Evolutionary conservation across 2,329 filamentous ascomycete genomes (phyloP).

Genomic region (Beauveria medogensis): DNA sequence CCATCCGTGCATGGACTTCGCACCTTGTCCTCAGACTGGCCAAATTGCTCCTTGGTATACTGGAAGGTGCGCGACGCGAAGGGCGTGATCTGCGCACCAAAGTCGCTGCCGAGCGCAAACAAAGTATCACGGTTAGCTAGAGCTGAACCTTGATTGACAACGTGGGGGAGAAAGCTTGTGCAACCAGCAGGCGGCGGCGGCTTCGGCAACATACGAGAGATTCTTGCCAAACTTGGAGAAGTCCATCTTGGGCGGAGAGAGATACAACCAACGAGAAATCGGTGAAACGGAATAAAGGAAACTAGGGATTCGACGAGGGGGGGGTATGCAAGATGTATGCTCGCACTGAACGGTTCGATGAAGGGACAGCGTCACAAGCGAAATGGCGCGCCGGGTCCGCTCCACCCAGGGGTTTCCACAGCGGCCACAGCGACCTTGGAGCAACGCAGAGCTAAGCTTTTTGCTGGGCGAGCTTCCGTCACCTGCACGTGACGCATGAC

Average conservation of each 20-base stretch:
- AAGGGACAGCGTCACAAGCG: constrained; percentile 25
- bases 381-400: constrained; percentile 17
- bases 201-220: constrained; percentile 38
- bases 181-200: background rate
- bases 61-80: constrained; percentile 93
- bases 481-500: constrained; percentile 7
- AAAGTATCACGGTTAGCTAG: background rate
- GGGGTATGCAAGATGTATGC: background rate
- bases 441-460: background rate
- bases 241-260: constrained; percentile 36
- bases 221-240: constrained; percentile 52
- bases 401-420: constrained; percentile 15
- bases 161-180: constrained; percentile 10
- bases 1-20: constrained; percentile 8
- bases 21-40: constrained; percentile 90
- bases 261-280: constrained; percentile 9
- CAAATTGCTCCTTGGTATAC: constrained; percentile 96
- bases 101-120: constrained; percentile 30
- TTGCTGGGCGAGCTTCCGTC: background rate
- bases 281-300: constrained; percentile 8
- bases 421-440: background rate
- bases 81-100: constrained; percentile 79
- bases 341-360: constrained; percentile 2
- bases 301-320: background rate
- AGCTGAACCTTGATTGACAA: constrained; percentile 1